A percentile compares a stretch with the other conserved stretches of the same genome.
phyloP scores from a whole-genome alignment of 129 eudicot genomes.

The Tanacetum coccineum region DNA sequence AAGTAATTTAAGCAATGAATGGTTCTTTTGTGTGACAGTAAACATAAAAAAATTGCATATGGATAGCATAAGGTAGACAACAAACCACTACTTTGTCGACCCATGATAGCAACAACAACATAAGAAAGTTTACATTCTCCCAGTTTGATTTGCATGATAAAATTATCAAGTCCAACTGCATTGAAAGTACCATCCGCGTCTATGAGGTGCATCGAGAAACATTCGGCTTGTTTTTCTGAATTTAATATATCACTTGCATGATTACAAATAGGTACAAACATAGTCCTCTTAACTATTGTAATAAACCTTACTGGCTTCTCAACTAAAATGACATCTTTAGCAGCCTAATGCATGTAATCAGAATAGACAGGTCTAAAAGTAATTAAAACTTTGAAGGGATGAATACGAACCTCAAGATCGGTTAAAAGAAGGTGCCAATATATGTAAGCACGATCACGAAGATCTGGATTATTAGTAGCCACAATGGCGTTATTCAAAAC shows the following conservation, averaged over 20 bases:
- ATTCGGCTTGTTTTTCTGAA: slow-evolving; percentile 34
- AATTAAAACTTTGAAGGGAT: too few relatives aligned
- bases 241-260: slow-evolving; percentile 3
- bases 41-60: too few relatives aligned
- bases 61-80: not conserved
- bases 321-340: too few relatives aligned
- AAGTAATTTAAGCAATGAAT: not conserved
- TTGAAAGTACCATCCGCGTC: slow-evolving; percentile 75
- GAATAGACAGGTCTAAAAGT: too few relatives aligned
- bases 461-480: too few relatives aligned
- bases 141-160: slow-evolving; percentile 10
- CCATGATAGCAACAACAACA: slow-evolving; percentile 70
- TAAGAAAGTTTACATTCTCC: slow-evolving; percentile 50
- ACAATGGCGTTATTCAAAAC: too few relatives aligned
- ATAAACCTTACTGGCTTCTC: too few relatives aligned
- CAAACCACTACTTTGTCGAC: slow-evolving; percentile 81
- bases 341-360: too few relatives aligned
- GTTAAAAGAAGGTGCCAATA: too few relatives aligned
- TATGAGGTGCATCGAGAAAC: slow-evolving; percentile 52
- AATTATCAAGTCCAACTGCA: slow-evolving; percentile 48
- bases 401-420: too few relatives aligned
- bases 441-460: too few relatives aligned
- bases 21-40: too few relatives aligned
- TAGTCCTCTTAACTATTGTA: not conserved
- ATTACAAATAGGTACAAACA: slow-evolving; percentile 9